These are phyloP conservation scores for Peronospora farinosa DNA, from an alignment of 352 stramenopile species.

Conservation along the genomic window DNA sequence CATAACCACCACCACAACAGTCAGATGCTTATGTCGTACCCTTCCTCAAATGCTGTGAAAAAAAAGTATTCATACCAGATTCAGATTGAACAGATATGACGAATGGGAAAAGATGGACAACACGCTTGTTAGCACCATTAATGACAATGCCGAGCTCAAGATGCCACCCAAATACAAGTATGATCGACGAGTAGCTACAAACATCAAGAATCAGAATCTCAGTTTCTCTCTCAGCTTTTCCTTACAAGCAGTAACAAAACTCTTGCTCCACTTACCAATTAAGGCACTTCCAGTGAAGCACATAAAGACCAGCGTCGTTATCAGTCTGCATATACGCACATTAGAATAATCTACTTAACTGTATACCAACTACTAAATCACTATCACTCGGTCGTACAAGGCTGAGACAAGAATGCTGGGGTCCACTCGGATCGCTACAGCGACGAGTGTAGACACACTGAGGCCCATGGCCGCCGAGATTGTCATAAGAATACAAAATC, in stretches of 20 bases:
- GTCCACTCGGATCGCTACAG: conserved; percentile 67
- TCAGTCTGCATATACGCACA: conserved; percentile 28
- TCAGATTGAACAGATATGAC: conserved; percentile 43
- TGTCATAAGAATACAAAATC: conserved; percentile 62
- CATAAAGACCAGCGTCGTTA: conserved; percentile 78
- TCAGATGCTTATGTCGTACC: background rate
- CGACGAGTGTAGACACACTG: conserved; percentile 63
- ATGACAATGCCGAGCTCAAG: conserved; percentile 56
- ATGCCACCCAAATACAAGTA: conserved; percentile 83
- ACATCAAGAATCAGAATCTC: conserved; percentile 1
- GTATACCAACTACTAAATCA: background rate
- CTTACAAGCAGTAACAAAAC: background rate
- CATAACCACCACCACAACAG: background rate
- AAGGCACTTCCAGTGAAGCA: conserved; percentile 82
- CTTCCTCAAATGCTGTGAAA: conserved; percentile 1
- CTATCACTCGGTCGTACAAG: conserved; percentile 35
- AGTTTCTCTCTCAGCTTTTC: background rate
- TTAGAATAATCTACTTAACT: background rate
- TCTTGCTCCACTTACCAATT: conserved; percentile 33
- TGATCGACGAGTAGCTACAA: conserved; percentile 58
- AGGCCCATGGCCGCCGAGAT: conserved; percentile 67
- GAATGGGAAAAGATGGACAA: conserved; percentile 66
- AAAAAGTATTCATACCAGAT: conserved; percentile 36
- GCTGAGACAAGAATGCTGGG: conserved; percentile 72
- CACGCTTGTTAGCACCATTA: conserved; percentile 44